Evolutionary conservation across 257 asterid genomes (phyloP).

Genomic region (Solanum etuberosum): DNA sequence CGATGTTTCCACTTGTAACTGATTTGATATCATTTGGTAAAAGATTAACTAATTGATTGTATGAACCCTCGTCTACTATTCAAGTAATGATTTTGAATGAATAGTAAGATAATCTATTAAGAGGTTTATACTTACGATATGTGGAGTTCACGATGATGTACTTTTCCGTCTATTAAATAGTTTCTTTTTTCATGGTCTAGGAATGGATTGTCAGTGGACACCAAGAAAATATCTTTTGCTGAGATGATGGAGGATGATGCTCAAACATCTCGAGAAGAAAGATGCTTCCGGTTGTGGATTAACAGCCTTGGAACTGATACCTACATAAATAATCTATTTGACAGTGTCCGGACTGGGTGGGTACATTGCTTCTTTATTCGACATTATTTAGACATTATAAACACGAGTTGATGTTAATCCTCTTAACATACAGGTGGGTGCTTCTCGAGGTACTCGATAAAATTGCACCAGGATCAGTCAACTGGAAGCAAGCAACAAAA

Average conservation of each 20-base stretch:
- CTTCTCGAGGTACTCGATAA: constrained; percentile 71
- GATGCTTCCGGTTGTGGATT: constrained; percentile 93
- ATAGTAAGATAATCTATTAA: background rate
- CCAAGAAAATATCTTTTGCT: constrained; percentile 47
- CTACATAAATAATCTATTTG: constrained; percentile 65
- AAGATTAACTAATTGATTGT: background rate
- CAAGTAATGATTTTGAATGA: background rate
- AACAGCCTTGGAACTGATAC: constrained; percentile 87
- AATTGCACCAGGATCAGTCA: constrained; percentile 56
- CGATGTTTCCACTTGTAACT: background rate
- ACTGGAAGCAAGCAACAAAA: constrained; percentile 77
- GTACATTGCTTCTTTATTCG: constrained; percentile 11
- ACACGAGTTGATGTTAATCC: background rate
- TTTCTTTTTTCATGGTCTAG: constrained; percentile 13
- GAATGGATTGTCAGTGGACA: constrained; percentile 71
- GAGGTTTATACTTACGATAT: background rate
- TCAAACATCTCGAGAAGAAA: constrained; percentile 89
- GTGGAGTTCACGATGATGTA: background rate
- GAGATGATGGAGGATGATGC: constrained; percentile 90
- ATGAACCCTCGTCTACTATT: background rate
- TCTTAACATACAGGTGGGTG: constrained; percentile 53
- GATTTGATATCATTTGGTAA: background rate
- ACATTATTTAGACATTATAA: background rate
- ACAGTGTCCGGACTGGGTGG: constrained; percentile 78
- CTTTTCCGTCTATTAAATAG: background rate